phyloP scores from a whole-genome alignment of 2,329 filamentous ascomycete genomes.

The Pseudogymnoascus sp. region DNA sequence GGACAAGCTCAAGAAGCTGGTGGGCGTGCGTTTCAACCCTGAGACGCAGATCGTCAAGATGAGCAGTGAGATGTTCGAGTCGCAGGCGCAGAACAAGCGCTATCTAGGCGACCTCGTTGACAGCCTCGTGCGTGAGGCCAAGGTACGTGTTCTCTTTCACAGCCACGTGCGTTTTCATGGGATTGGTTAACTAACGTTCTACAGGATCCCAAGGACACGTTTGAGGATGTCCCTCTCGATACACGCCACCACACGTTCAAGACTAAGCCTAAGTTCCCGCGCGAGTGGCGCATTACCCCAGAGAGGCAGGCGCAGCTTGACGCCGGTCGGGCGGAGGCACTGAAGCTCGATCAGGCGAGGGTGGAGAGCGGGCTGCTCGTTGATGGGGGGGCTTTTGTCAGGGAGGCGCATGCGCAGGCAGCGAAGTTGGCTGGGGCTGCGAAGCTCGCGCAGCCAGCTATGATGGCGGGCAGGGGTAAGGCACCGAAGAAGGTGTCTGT shows the following conservation, averaged over 20 bases:
- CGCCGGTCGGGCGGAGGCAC: conserved; percentile 43
- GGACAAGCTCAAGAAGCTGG: conserved; percentile 79
- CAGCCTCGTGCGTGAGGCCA: conserved; percentile 64
- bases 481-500: conserved; percentile 21
- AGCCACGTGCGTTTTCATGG: neutral
- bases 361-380: conserved; percentile 47
- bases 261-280: conserved; percentile 62
- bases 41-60: conserved; percentile 75
- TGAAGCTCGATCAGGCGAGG: conserved; percentile 46
- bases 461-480: conserved; percentile 17
- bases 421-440: conserved; percentile 8
- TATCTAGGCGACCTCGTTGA: conserved; percentile 74
- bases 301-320: conserved; percentile 58
- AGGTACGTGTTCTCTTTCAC: conserved; percentile 35
- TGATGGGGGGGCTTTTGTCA: conserved; percentile 45
- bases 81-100: conserved; percentile 94
- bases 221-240: conserved; percentile 84
- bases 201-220: conserved; percentile 66
- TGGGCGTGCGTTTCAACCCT: conserved; percentile 80
- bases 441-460: conserved; percentile 22
- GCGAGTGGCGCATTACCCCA: conserved; percentile 71
- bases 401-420: conserved; percentile 29
- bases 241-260: conserved; percentile 73
- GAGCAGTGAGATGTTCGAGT: conserved; percentile 79
- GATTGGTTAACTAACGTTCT: conserved; percentile 14